Conservation (phyloP, 331 rosid species). For the Malus hybrid region DNA sequence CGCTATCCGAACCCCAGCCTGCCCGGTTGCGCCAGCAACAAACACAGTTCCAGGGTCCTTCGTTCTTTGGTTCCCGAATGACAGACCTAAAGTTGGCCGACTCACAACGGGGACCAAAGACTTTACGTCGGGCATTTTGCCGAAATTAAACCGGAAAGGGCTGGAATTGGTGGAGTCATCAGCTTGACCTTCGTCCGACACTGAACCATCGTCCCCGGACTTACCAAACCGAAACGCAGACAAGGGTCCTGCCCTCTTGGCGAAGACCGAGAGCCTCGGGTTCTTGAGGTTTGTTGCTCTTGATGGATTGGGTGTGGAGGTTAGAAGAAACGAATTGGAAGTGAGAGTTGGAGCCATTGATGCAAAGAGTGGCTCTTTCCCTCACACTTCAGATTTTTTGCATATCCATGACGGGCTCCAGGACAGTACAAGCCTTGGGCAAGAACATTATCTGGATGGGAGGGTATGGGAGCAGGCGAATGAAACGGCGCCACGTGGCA, state of each 20-base stretch:
- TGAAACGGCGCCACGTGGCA: slow-evolving; percentile 27
- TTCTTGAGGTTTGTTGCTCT: slow-evolving; percentile 22
- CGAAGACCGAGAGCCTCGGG: slow-evolving; percentile 36
- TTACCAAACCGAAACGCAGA: slow-evolving; percentile 57
- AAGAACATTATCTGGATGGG: slow-evolving; percentile 30
- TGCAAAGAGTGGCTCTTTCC: not conserved
- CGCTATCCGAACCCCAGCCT: slow-evolving; percentile 77
- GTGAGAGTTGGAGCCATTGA: slow-evolving; percentile 74
- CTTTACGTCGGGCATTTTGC: slow-evolving; percentile 57
- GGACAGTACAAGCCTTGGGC: not conserved
- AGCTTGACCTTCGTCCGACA: slow-evolving; percentile 20
- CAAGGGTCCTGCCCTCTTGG: slow-evolving; percentile 45
- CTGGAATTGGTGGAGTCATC: slow-evolving; percentile 32
- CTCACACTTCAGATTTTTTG: not conserved
- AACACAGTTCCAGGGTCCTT: slow-evolving; percentile 81
- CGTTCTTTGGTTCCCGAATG: slow-evolving; percentile 55
- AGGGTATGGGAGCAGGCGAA: slow-evolving; percentile 15
- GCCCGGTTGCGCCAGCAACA: slow-evolving; percentile 88
- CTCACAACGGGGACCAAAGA: slow-evolving; percentile 56
- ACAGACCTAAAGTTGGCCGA: slow-evolving; percentile 43
- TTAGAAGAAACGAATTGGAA: slow-evolving; percentile 56
- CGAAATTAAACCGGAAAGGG: slow-evolving; percentile 54
- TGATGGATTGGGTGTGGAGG: slow-evolving; percentile 35
- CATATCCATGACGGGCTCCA: not conserved
- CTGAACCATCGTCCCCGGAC: slow-evolving; percentile 22